Percentiles rank a stretch among this genome's conserved stretches.
Evolutionary conservation across 2,329 filamentous ascomycete species (phyloP).

Genomic region (Alternaria alternata): DNA sequence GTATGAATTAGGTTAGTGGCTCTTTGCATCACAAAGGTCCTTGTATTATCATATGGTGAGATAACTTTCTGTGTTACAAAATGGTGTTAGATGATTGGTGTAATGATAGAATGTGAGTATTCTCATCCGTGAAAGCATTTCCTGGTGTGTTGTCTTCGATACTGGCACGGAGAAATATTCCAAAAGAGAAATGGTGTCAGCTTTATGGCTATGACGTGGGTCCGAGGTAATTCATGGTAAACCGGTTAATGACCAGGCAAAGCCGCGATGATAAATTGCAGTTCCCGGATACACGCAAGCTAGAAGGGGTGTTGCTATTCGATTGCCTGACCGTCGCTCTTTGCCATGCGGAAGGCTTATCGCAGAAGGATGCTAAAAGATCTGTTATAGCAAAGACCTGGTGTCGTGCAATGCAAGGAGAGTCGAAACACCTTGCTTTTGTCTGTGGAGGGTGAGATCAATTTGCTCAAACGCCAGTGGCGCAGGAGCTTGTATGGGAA

Average conservation of each 20-base stretch:
- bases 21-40: background rate
- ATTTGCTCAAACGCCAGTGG: background rate
- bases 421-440: background rate
- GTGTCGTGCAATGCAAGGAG: too few relatives aligned
- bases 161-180: background rate
- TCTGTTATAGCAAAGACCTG: too few relatives aligned
- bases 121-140: background rate
- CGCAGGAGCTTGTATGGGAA: background rate
- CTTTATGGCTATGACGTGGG: background rate
- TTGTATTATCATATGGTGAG: background rate
- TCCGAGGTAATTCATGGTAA: background rate
- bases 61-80: background rate
- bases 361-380: too few relatives aligned
- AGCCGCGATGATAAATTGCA: too few relatives aligned
- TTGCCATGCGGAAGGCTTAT: too few relatives aligned
- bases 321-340: too few relatives aligned
- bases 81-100: background rate
- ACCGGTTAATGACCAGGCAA: fast-evolving
- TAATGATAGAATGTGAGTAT: background rate
- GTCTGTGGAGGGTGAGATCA: background rate
- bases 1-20: background rate
- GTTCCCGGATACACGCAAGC: too few relatives aligned
- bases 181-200: background rate
- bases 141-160: background rate
- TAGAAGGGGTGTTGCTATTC: too few relatives aligned